Base-by-base conservation (phyloP, 1,139 yeast genomes). In the Geotrichum citri-aurantii region DNA sequence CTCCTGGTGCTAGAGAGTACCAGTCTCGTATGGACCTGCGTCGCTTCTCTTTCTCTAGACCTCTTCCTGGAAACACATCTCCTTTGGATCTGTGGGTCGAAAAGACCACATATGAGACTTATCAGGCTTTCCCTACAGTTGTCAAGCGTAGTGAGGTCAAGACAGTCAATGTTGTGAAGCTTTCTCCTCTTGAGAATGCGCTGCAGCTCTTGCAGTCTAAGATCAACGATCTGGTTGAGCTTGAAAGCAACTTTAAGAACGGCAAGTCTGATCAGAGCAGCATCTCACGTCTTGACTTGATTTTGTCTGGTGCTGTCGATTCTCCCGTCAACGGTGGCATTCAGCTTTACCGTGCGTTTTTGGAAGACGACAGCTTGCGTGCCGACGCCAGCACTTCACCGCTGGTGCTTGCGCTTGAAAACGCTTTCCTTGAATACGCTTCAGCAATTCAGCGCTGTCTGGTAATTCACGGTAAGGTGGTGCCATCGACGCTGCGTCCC, bases 241-340 rank as follows among this genome's bases (percentile, higher is more conserved):
- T 87, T 56, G 95, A 88, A 71, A 81, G 82, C 65, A 75, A 82
- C 74, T 81, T 86, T 64, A 79, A 80, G 65, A 79, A 83, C 3
- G 75, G 82, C 64, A 61, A 73, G 73, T 84, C 10, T 70, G 82
- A 60, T 81, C 87, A 72, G 79, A 81, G 68, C 40, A 62, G 65
- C 5, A 63, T 66, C 8, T 65, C 72, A 3, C 91, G 85, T 69
- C 77, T 90, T 61, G 87, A 93, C 11, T 79, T 96, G 73, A 85
- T 84, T 65, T 77, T 90, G 57, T 82, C 93, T 0, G 97, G 97
- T 53, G 88, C 97, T 0, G 93, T 90, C 59, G 96, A 90, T 69
- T 84, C 96, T 0, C 97, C 97, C 5, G 95, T 90, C 11, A 90
- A 90, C 71, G 97, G 97, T 46, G 97, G 97, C 60, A 89, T 90